Evolutionary conservation across 225 moss, liverwort and hornwort genomes (phyloP), one percentile per base, ranked within the genome.

Genomic region (Physcomitrium patens): DNA sequence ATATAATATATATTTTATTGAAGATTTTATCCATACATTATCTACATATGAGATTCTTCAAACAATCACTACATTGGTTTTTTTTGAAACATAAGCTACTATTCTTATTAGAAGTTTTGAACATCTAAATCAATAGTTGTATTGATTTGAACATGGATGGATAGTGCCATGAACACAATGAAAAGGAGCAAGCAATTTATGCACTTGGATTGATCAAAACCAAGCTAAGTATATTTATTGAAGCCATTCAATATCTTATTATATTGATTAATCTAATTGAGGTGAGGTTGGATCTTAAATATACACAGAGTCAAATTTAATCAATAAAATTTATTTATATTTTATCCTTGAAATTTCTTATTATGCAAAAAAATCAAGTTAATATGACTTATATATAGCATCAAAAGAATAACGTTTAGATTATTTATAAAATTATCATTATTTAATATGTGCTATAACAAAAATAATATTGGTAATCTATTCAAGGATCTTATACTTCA

Each of bases 171-270:
- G 99, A 99, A 75, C 95, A 93, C 58, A 93, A 89, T 62, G 99
- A 95, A 28, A 95, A 99, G 73, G 99, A 99, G 87, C 99, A 95
- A 85, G 93, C 93, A 55, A 95, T 99, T 58, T 99, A 93, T 60
- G 92, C 92, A 56, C 91, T 99, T 15, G 99, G 99, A 42, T 70
- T 99, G 79, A 95, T 89, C 48, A 95, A 86, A 86, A 89, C 92
- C 28, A 86, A 79, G 77, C 85, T 91, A 12, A 91, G 95, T 63
- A 90, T 95, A 64, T 99, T 99, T 75, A 89, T 99, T 17, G 95
- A 93, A 86, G 99, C 95, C 72, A 92, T 99, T 59, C 99, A 95
- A 71, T 90, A 93, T 74, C 55, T 99, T 46, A 85, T 99, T 52
- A 87, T 99, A 70, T 58, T 99, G 68, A 93, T 93, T 10, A 99